Base-by-base conservation (phyloP, 2,329 filamentous ascomycete genomes). In the Xylaria sp. region DNA sequence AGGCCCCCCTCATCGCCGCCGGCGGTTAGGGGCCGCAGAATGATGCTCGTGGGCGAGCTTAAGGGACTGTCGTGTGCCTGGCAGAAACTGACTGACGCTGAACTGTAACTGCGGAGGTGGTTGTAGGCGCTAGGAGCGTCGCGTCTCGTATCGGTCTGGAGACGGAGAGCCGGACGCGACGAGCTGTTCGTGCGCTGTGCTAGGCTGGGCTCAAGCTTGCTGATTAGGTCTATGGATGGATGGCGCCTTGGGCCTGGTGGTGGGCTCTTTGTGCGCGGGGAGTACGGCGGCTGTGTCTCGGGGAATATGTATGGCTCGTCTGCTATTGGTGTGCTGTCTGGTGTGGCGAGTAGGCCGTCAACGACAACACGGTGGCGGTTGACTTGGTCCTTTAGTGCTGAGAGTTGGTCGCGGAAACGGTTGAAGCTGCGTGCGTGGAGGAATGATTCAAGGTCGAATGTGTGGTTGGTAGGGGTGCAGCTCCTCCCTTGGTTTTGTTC, bases 321-420 rank as follows among this genome's bases (percentile, higher is more conserved):
- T 27, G 56, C 11, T 25, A 10, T 27, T 29, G 68, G 62, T 10
- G 64, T 56, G 10, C 72, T 63, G 46, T 70, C 40, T 15, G 72
- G 27, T 47, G 64, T 37, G 49, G 62, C 35, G 43, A 71, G 59
- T 31, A 80, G 65, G 29, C 70, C 69, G 40, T 84, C 78, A 11
- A 87, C 74, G 48, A 77, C 77, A 40, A 75, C 73, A 44, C 83
- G 72, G 69, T 87, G 84, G 37, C 77, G 76, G 15, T 73, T 65
- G 21, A 87, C 78, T 65, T 86, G 84, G 6, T 75, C 72, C 40
- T 79, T 79, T 27, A 87, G 75, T 47, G 76, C 75, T 2, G 76
- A 74, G 27, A 87, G 78, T 40, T 83, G 76, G 8, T 78, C 76
- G 65, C 78, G 80, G 68, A 82, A 83, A 52, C 82, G 83, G 66